Percentiles rank a stretch among this genome's conserved stretches.
Conservation (phyloP, 1,284 basidiomycete genomes). For the Pseudozyma thailandica region DNA sequence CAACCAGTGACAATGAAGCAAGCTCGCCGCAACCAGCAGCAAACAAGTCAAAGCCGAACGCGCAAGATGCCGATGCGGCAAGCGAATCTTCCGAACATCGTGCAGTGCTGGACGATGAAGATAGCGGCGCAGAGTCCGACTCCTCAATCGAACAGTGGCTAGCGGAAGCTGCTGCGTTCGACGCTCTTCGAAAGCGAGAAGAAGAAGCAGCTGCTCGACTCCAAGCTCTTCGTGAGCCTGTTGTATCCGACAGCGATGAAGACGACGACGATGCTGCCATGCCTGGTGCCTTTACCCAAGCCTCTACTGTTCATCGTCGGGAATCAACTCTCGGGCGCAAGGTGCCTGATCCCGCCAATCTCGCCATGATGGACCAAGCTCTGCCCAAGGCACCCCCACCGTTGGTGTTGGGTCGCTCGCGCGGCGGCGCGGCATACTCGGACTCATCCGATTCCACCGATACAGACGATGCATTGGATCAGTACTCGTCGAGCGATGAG, state of each 20-base stretch:
- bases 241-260: slow-evolving; percentile 23
- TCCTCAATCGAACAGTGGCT: slow-evolving; percentile 51
- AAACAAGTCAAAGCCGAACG: neutral
- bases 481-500: slow-evolving; percentile 44
- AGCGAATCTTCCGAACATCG: slow-evolving; percentile 7
- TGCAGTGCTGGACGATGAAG: slow-evolving; percentile 13
- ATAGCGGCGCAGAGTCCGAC: slow-evolving; percentile 40
- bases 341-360: slow-evolving; percentile 29
- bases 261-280: slow-evolving; percentile 27
- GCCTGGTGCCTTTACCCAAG: slow-evolving; percentile 25
- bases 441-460: slow-evolving; percentile 49
- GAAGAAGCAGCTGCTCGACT: slow-evolving; percentile 39
- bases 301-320: neutral
- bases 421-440: slow-evolving; percentile 53
- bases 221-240: slow-evolving; percentile 19
- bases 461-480: slow-evolving; percentile 34
- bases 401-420: slow-evolving; percentile 44
- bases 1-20: slow-evolving; percentile 23
- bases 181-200: slow-evolving; percentile 43
- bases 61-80: neutral
- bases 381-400: slow-evolving; percentile 51
- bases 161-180: slow-evolving; percentile 47
- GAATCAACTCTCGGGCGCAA: slow-evolving; percentile 8
- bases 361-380: slow-evolving; percentile 32
- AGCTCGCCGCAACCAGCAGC: neutral